These are phyloP conservation scores for Globisporangium ultimum DNA, from an alignment of 352 stramenopile species.

Conservation along the genomic window DNA sequence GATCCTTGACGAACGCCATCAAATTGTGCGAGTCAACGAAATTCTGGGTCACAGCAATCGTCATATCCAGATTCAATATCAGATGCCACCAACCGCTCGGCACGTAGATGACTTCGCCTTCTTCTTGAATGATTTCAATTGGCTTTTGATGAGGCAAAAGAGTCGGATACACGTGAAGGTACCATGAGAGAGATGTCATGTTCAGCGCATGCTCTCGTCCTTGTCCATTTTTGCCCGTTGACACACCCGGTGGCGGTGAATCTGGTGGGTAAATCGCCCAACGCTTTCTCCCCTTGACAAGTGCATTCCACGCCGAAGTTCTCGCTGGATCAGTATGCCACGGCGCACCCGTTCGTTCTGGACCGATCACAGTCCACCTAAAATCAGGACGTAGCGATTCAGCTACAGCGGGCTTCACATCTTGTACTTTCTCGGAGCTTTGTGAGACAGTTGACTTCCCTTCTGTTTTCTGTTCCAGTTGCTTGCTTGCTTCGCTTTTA, in stretches of 20 bases:
- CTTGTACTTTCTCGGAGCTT: constrained; percentile 4
- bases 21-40: constrained; percentile 88
- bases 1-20: constrained; percentile 65
- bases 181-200: constrained; percentile 85
- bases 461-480: constrained; percentile 7
- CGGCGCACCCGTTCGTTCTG: constrained; percentile 85
- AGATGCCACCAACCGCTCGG: constrained; percentile 97
- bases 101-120: constrained; percentile 96
- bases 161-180: constrained; percentile 82
- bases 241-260: constrained; percentile 64
- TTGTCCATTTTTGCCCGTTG: constrained; percentile 43
- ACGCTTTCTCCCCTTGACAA: constrained; percentile 92
- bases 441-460: constrained; percentile 13
- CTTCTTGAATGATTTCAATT: constrained; percentile 85
- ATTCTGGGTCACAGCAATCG: constrained; percentile 96
- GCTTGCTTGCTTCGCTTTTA: not conserved
- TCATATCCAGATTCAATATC: constrained; percentile 94
- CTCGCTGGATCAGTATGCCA: constrained; percentile 95
- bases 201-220: constrained; percentile 57
- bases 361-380: constrained; percentile 82
- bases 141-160: constrained; percentile 68
- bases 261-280: constrained; percentile 95
- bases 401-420: constrained; percentile 33
- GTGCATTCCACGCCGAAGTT: constrained; percentile 95
- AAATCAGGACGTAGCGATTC: constrained; percentile 62